Evolutionary conservation across 345 rosid species (phyloP), one percentile per base, ranked within the genome.

Genomic region (Eucalyptus curtisii): DNA sequence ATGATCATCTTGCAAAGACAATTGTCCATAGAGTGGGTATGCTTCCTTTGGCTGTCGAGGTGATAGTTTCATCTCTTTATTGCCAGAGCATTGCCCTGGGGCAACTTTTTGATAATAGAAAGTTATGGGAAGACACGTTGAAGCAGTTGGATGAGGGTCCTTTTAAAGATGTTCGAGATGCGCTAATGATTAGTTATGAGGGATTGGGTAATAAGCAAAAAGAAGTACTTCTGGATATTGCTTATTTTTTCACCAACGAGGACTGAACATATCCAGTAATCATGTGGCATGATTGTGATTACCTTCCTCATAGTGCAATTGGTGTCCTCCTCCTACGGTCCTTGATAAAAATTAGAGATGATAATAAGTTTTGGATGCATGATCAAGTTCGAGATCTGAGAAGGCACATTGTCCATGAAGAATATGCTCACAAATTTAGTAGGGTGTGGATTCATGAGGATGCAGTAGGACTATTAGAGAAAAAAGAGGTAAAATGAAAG

Each of bases 11-110:
- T 2, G 33, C 87, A 10, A 0, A 22, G 30, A 6, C 6, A 19
- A 59, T 88, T 25, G 87, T 81, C 2, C 1, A 0, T 20, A 20
- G 1, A 3, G 15, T 40, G 9, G 16, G 5, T 2, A 3, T 7
- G 44, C 87, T 82, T 82, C 89, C 89, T 44, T 82, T 88, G 87
- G 19, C 12, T 20, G 0, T 88, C 1, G 17, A 82, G 87, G 47
- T 82, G 20, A 48, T 82, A 8, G 87, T 48, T 45, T 82, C 89
- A 22, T n/a, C 19, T 42, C 81, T 88, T 20, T 57, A 30, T 27
- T n/a, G 87, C 37, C 6, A 45, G 1, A 0, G 49, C 82, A 19
- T 37, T 76, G 47, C 14, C 30, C 0, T 37, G 1, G 15, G 5
- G 30, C 82, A 37, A 40, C 47, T 0, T 76, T 20, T 37, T 40